These are phyloP conservation scores for Colletotrichum liriopes DNA, from an alignment of 2,329 filamentous ascomycete species.

Conservation along the genomic window DNA sequence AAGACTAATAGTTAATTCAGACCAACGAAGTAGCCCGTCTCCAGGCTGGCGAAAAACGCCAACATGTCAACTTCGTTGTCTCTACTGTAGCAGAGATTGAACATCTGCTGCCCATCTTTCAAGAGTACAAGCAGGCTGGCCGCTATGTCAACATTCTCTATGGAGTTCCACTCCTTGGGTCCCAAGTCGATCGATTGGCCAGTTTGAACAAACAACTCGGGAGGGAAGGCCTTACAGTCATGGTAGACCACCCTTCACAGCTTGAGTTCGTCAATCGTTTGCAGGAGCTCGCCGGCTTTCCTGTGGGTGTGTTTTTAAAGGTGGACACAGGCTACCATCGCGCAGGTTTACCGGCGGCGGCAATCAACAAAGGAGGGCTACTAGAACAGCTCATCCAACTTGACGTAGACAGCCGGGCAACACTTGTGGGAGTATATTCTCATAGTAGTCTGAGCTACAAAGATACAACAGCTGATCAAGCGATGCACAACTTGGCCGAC, in stretches of 20 bases:
- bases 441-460: constrained; percentile 54
- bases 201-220: constrained; percentile 62
- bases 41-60: constrained; percentile 63
- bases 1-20: constrained; percentile 49
- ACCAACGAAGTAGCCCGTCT: constrained; percentile 69
- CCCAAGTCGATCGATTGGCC: constrained; percentile 66
- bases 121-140: constrained; percentile 19
- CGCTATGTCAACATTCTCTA: constrained; percentile 65
- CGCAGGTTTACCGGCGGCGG: constrained; percentile 67
- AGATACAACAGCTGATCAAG: constrained; percentile 46
- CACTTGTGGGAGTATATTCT: constrained; percentile 50
- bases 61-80: constrained; percentile 68
- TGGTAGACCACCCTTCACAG: constrained; percentile 71
- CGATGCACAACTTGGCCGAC: constrained; percentile 49
- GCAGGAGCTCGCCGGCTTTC: constrained; percentile 48
- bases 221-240: constrained; percentile 63
- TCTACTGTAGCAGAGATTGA: constrained; percentile 75
- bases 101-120: constrained; percentile 64
- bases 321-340: constrained; percentile 77
- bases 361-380: constrained; percentile 56
- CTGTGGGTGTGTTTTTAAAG: constrained; percentile 68
- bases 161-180: constrained; percentile 72
- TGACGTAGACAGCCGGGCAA: constrained; percentile 36
- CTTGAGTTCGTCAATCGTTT: constrained; percentile 53
- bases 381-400: constrained; percentile 53